These are phyloP conservation scores for Aphanomyces euteiches DNA, from an alignment of 352 stramenopile species.

Conservation along the genomic window DNA sequence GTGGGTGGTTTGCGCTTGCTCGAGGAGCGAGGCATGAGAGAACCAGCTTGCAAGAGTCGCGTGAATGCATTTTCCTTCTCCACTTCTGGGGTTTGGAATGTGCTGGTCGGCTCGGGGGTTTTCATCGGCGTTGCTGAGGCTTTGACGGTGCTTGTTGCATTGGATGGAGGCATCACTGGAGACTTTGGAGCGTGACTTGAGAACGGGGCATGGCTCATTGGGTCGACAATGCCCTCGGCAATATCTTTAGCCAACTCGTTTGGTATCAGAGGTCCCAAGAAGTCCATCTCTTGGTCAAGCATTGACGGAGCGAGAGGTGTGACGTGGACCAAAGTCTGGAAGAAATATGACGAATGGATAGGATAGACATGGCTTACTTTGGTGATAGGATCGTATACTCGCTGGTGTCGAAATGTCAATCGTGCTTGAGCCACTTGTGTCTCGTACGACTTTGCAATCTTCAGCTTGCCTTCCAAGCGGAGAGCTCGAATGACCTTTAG, in stretches of 20 bases:
- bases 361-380: constrained; percentile 37
- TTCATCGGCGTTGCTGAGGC: background rate
- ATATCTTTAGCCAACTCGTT: constrained; percentile 49
- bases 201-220: constrained; percentile 57
- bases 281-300: constrained; percentile 48
- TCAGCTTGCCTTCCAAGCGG: constrained; percentile 61
- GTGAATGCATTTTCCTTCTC: constrained; percentile 74
- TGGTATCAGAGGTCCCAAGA: constrained; percentile 55
- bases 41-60: constrained; percentile 71
- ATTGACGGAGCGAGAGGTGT: constrained; percentile 47
- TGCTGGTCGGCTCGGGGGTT: background rate
- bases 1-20: constrained; percentile 46
- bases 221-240: constrained; percentile 69
- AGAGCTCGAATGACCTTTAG: constrained; percentile 34
- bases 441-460: constrained; percentile 54
- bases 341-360: background rate
- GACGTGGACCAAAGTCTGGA: constrained; percentile 59
- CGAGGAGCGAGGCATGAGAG: constrained; percentile 48
- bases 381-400: constrained; percentile 55
- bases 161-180: background rate
- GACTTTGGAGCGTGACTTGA: constrained; percentile 6
- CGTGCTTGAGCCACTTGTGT: constrained; percentile 53
- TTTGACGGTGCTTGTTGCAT: background rate
- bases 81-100: background rate
- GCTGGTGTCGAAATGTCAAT: constrained; percentile 68